Evolutionary conservation across 148 eudicot species (phyloP), one percentile per base, ranked within the genome.

Genomic region (Oxyria digyna): DNA sequence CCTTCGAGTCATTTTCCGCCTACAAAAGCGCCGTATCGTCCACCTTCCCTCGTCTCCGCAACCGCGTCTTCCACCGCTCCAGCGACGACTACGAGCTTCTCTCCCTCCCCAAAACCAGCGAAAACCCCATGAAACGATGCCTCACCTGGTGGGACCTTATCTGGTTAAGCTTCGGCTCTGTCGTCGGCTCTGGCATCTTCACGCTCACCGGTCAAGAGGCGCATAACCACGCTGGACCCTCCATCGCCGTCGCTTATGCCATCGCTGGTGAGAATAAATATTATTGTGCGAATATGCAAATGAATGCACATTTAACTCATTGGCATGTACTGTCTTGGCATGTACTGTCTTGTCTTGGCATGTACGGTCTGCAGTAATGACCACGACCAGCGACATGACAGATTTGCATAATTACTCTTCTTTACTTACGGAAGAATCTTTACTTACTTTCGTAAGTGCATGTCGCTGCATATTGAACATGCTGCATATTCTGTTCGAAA

Each of bases 151-250:
- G 93, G 93, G 98, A 92, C 45, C 67, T 92, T 0, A 43, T 82
- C 11, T 92, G 96, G 98, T 76, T 92, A 20, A 80, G 83, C 9
- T 85, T 89, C 71, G 98, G 96, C 32, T 84, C 96, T 18, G 94
- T 89, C 41, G 94, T 92, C 4, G 98, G 98, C 20, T 87, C 96
- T 0, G 98, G 98, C 10, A 86, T 92, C 41, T 92, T 92, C 78
- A 79, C 73, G 14, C 71, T 92, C 43, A 89, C 98, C 2, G 98
- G 98, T 7, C 96, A 82, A 42, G 98, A 88, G 46, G 89, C 91
- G 2, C 89, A 78, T 66, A 27, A 72, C 69, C 77, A 81, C 35
- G 97, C 89, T n/a, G 98, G 98, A 12, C 98, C 98, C 12, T 69
- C 91, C 2, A 82, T 94, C 62, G 74, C 84, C 46, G 70, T 90